Percentiles rank a stretch among this genome's conserved stretches.
Evolutionary conservation across 495 filamentous ascomycete genomes (phyloP).

Genomic region (Podospora sp.): DNA sequence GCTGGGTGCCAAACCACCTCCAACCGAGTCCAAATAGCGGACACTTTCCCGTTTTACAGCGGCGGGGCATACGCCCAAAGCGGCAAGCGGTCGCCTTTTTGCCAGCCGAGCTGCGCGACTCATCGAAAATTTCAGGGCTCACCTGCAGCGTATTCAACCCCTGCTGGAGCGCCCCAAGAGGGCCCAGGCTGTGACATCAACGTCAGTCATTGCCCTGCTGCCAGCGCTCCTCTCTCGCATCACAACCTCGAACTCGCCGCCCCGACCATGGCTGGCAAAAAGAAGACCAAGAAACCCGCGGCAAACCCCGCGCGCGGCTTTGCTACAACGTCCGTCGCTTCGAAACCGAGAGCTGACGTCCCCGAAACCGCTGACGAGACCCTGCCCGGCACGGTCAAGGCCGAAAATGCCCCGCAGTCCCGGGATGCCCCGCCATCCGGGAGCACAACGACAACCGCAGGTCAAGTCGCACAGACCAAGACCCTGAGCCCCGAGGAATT

Average conservation of each 20-base stretch:
- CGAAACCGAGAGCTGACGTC: slow-evolving; percentile 61
- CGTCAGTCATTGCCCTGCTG: slow-evolving; percentile 16
- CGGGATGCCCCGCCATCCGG: slow-evolving; percentile 37
- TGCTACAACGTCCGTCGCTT: slow-evolving; percentile 87
- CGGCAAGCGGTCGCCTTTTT: slow-evolving; percentile 38
- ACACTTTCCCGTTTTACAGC: background rate
- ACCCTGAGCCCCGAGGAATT: slow-evolving; percentile 78
- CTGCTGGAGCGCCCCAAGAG: background rate
- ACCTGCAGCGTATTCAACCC: slow-evolving; percentile 15
- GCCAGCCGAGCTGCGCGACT: slow-evolving; percentile 15
- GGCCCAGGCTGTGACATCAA: slow-evolving; percentile 22
- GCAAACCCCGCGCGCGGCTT: slow-evolving; percentile 87
- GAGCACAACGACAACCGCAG: slow-evolving; percentile 38
- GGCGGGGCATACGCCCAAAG: slow-evolving; percentile 28
- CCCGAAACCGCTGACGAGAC: slow-evolving; percentile 40
- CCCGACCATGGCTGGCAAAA: slow-evolving; percentile 70
- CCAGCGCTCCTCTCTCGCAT: background rate
- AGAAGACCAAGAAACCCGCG: slow-evolving; percentile 84
- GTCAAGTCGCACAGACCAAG: slow-evolving; percentile 48
- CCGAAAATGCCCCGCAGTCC: slow-evolving; percentile 40
- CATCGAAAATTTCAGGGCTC: slow-evolving; percentile 24
- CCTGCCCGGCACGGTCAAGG: slow-evolving; percentile 21
- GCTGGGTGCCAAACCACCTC: background rate
- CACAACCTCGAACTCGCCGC: slow-evolving; percentile 6
- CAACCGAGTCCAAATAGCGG: slow-evolving; percentile 26